Conservation (phyloP, 352 stramenopile species). For the Pythium periplocum region DNA sequence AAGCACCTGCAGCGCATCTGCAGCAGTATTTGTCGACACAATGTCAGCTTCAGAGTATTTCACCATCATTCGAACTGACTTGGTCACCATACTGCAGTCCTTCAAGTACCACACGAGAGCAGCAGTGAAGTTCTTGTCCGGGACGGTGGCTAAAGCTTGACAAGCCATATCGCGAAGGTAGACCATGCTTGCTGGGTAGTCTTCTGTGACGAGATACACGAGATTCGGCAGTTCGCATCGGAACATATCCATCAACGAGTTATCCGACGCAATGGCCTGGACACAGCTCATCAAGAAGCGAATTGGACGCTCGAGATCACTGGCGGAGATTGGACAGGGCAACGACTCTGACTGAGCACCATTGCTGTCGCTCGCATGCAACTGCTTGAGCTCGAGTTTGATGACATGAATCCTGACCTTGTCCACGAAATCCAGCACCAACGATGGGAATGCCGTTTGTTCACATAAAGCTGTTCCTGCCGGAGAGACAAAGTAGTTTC, state of each 20-base stretch:
- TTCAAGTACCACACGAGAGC: slow-evolving; percentile 73
- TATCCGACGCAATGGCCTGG: slow-evolving; percentile 43
- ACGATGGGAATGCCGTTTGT: slow-evolving; percentile 59
- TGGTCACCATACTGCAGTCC: slow-evolving; percentile 47
- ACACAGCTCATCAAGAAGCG: slow-evolving; percentile 61
- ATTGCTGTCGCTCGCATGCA: slow-evolving; percentile 9
- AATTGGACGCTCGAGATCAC: slow-evolving; percentile 32
- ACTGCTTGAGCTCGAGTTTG: slow-evolving; percentile 32
- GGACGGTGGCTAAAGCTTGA: slow-evolving; percentile 36
- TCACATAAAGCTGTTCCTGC: slow-evolving; percentile 48
- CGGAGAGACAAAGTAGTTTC: slow-evolving; percentile 45
- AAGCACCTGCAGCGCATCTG: slow-evolving; percentile 23
- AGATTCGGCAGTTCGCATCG: slow-evolving; percentile 69
- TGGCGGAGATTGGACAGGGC: neutral
- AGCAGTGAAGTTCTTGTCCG: slow-evolving; percentile 64
- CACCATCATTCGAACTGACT: slow-evolving; percentile 38
- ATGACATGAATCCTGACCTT: slow-evolving; percentile 45
- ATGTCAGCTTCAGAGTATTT: slow-evolving; percentile 26
- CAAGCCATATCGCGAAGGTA: slow-evolving; percentile 46
- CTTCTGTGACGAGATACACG: slow-evolving; percentile 49
- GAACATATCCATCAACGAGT: slow-evolving; percentile 51
- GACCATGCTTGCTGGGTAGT: slow-evolving; percentile 41
- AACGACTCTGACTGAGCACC: slow-evolving; percentile 1
- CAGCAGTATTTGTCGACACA: slow-evolving; percentile 28
- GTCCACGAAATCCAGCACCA: slow-evolving; percentile 59